phyloP scores from a whole-genome alignment of 257 asterid species.

The Forsythia viridissima region DNA sequence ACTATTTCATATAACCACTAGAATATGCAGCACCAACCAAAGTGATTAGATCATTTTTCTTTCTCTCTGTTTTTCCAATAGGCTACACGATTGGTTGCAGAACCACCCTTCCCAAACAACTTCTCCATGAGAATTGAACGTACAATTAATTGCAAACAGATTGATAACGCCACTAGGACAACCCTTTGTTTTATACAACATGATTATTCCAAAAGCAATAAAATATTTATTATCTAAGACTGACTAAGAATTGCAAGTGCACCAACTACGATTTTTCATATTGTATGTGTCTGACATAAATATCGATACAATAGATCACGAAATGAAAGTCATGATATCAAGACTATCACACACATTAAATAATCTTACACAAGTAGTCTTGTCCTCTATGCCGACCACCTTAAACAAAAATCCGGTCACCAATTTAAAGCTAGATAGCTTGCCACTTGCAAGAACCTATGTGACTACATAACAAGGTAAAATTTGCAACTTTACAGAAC shows the following conservation, averaged over 20 bases:
- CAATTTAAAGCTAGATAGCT: constrained; percentile 1
- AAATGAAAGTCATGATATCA: not conserved
- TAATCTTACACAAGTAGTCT: not conserved
- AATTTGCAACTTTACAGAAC: constrained; percentile 10
- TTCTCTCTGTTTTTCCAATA: not conserved
- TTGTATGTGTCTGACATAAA: not conserved
- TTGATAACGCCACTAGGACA: not conserved
- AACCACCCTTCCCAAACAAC: not conserved
- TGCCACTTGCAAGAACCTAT: not conserved
- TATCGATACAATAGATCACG: not conserved
- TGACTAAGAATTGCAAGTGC: not conserved
- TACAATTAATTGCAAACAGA: not conserved
- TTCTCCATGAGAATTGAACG: not conserved
- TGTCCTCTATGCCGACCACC: not conserved
- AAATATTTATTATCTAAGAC: not conserved
- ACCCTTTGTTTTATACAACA: not conserved
- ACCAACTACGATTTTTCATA: not conserved
- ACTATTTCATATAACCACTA: not conserved
- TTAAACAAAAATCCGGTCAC: not conserved
- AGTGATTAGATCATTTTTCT: not conserved
- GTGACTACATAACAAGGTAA: not conserved
- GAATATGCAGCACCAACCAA: not conserved
- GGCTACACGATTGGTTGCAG: not conserved
- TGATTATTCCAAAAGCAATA: constrained; percentile 7
- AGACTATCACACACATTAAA: not conserved